Conservation (phyloP, 2,329 filamentous ascomycete genomes). For the Calonectria multiphialidica region DNA sequence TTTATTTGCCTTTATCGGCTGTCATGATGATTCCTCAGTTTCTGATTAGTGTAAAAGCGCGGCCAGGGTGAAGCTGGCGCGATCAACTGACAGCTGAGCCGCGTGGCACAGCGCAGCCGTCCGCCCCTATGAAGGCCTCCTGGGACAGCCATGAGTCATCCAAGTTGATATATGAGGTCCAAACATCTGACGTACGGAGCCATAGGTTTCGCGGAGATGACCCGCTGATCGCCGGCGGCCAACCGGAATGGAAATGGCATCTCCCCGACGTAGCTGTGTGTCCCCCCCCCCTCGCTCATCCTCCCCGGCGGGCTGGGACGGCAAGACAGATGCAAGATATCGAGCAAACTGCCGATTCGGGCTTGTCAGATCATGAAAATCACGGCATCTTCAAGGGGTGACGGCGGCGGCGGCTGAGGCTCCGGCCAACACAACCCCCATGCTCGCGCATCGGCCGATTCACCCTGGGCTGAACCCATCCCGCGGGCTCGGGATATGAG, state of each 20-base stretch:
- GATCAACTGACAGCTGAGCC: constrained; percentile 3
- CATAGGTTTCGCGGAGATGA: constrained; percentile 7
- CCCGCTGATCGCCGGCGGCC: constrained; percentile 15
- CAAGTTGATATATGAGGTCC: not conserved
- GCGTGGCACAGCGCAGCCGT: constrained; percentile 4
- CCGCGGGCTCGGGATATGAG: constrained; percentile 28
- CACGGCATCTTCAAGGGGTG: constrained; percentile 22
- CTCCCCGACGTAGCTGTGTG: not conserved
- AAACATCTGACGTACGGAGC: not conserved
- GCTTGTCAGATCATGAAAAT: constrained; percentile 31
- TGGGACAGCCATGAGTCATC: not conserved
- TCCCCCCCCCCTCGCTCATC: no score
- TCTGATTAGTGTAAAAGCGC: not conserved
- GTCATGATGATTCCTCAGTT: not conserved
- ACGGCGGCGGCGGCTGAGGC: constrained; percentile 16
- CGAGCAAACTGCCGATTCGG: constrained; percentile 32
- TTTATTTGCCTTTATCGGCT: not conserved
- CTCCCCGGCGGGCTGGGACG: not conserved
- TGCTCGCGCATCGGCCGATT: constrained; percentile 29
- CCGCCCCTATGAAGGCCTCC: not conserved
- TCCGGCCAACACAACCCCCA: constrained; percentile 24
- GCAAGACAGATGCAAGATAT: constrained; percentile 12
- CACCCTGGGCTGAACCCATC: constrained; percentile 21
- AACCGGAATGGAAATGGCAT: not conserved
- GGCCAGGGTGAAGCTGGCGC: not conserved